Evolutionary conservation across 2,329 filamentous ascomycete genomes (phyloP).

Genomic region (Cladosporium sp.): DNA sequence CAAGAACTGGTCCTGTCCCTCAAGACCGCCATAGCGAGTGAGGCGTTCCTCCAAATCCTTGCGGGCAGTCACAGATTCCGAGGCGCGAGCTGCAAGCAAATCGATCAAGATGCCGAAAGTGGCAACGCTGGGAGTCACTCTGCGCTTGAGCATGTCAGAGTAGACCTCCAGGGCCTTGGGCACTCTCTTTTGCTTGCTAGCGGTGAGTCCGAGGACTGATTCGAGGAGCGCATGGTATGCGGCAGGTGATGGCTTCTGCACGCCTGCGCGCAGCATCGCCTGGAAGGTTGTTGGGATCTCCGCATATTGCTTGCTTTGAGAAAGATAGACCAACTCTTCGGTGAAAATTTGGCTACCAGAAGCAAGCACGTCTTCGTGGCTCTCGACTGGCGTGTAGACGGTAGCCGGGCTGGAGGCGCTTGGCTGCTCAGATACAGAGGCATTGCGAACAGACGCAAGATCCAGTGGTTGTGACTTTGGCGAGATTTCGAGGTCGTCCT

Average conservation of each 20-base stretch:
- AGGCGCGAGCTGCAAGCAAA: conserved; percentile 74
- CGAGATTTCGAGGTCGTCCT: conserved; percentile 45
- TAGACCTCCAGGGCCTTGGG: conserved; percentile 94
- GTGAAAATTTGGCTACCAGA: conserved; percentile 69
- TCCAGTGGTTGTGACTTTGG: conserved; percentile 12
- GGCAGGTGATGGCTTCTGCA: conserved; percentile 74
- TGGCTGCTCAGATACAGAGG: conserved; percentile 25
- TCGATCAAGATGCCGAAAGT: conserved; percentile 89
- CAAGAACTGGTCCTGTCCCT: conserved; percentile 82
- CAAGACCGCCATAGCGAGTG: conserved; percentile 80
- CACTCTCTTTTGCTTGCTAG: conserved; percentile 77
- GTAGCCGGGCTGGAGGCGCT: conserved; percentile 30
- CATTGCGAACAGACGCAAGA: conserved; percentile 18
- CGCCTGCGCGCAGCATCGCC: conserved; percentile 78
- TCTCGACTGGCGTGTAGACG: conserved; percentile 29
- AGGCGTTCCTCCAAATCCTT: conserved; percentile 76
- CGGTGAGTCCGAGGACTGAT: conserved; percentile 79
- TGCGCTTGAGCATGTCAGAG: conserved; percentile 88
- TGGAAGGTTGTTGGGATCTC: conserved; percentile 92
- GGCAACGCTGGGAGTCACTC: conserved; percentile 75
- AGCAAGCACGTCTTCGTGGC: conserved; percentile 55
- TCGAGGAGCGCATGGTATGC: conserved; percentile 91
- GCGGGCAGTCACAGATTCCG: conserved; percentile 75
- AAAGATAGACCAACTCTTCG: conserved; percentile 74
- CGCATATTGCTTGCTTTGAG: conserved; percentile 70